A percentile compares a stretch with the other conserved stretches of the same genome.
These are phyloP conservation scores for Suillus variegatus DNA, from an alignment of 768 basidiomycete species.

Conservation along the genomic window DNA sequence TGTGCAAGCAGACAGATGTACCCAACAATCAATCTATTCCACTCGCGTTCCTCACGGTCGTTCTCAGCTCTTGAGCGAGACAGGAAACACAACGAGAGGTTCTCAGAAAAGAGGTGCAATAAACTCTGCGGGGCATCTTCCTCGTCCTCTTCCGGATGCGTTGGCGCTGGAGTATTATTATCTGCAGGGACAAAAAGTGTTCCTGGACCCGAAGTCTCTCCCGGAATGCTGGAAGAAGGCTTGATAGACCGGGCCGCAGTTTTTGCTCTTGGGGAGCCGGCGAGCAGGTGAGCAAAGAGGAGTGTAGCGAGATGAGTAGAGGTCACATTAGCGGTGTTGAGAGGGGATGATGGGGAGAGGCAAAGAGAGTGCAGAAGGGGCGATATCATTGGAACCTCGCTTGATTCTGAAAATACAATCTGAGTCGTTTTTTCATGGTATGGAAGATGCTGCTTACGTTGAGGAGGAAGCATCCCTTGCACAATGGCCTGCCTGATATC, in stretches of 20 bases:
- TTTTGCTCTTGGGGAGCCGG: conserved; percentile 66
- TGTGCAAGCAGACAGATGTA: conserved; percentile 83
- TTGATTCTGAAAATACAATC: conserved; percentile 18
- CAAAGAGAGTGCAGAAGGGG: conserved; percentile 73
- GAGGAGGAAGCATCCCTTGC: conserved; percentile 68
- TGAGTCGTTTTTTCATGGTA: neutral
- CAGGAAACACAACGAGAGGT: conserved; percentile 83
- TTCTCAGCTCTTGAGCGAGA: conserved; percentile 59
- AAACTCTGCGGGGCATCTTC: conserved; percentile 72
- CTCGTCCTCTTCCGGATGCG: conserved; percentile 43
- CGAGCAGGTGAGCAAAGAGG: conserved; percentile 79
- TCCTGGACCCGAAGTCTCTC: conserved; percentile 35
- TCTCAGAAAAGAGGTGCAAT: conserved; percentile 85
- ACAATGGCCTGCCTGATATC: conserved; percentile 70
- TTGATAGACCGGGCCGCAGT: conserved; percentile 62
- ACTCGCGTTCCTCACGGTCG: conserved; percentile 77
- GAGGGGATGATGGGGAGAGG: conserved; percentile 58
- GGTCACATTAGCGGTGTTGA: conserved; percentile 56
- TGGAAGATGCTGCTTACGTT: conserved; percentile 35
- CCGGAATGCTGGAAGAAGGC: conserved; percentile 42
- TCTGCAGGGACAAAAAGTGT: conserved; percentile 82
- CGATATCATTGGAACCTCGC: conserved; percentile 51
- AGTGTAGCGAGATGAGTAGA: conserved; percentile 75
- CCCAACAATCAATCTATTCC: conserved; percentile 86
- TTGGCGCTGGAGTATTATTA: conserved; percentile 46